Base-by-base conservation (phyloP, 2,329 filamentous ascomycete species). In the Rutstroemia sp. region DNA sequence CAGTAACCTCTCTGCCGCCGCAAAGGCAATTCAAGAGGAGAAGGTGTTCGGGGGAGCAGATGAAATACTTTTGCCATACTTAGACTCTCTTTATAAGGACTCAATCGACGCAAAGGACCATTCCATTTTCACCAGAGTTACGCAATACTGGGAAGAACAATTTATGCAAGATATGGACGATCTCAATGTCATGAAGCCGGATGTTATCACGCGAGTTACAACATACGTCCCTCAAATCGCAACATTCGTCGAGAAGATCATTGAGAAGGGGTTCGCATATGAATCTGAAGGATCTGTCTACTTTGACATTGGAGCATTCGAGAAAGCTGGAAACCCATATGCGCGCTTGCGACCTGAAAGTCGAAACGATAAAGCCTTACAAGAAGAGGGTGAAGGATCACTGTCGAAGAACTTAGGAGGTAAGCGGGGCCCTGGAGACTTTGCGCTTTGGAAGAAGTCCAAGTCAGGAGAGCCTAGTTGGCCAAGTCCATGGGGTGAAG, bases 401-500 rank as follows among this genome's bases (percentile, higher is more conserved):
- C 71, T 96, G 46, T 82, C 81, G 6, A 51, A 56, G 17, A 56
- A 56, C 25, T 10, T 42, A 30, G 54, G 54, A 52, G 54, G 48
- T 17, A 97, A 97, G 76, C 83, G 86, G 54, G 85, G 83, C 23
- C 77, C 85, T 1, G 86, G 87, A 6, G 92, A 97, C 67, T 97
- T 97, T 72, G 92, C 91, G 0, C 76, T 97, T 1, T 96, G 91
- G 92, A 97, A 97, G 71, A 84, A 86, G 54, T 92, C 87, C 1
- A 96, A 95, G 73, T 83, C 89, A 14, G 92, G 92, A 45, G 92
- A 97, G 76, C 92, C 92, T 0, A 88, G 83, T 62, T 97, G 92
- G 92, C 78, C 84, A 5, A 94, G 88, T 64, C 84, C 84, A 3
- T 97, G 92, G 92, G 91, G 92, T 4, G 78, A 84, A 56, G 92